phyloP scores from a whole-genome alignment of 371 early-diverging fungal species.

The Gilbertella persicaria region DNA sequence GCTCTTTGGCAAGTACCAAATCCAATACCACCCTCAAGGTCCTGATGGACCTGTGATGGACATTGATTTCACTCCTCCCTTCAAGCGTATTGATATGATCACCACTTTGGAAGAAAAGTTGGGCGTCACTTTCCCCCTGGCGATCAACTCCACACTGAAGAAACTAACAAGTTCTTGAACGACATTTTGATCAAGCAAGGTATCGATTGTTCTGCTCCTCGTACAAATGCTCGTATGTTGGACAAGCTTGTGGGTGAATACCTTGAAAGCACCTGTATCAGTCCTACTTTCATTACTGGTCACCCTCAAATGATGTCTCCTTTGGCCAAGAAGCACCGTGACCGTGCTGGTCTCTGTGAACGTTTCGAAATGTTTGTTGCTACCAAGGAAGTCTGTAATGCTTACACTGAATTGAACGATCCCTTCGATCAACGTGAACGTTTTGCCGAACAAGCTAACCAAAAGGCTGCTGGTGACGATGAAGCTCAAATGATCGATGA shows the following conservation, averaged over 20 bases:
- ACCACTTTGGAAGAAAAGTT: conserved; percentile 90
- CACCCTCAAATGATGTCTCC: conserved; percentile 99
- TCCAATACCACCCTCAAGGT: conserved; percentile 93
- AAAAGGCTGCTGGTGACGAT: conserved; percentile 99
- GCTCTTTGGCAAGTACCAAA: conserved; percentile 85
- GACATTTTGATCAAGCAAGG: conserved; percentile 92
- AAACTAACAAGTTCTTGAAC: conserved; percentile 86
- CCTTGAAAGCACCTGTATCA: conserved; percentile 94
- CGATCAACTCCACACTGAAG: conserved; percentile 77
- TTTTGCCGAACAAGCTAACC: conserved; percentile 96
- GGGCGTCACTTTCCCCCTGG: conserved; percentile 91
- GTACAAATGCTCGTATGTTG: conserved; percentile 94
- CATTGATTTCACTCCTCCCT: conserved; percentile 97
- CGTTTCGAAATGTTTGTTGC: conserved; percentile 99
- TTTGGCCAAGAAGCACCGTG: conserved; percentile 98
- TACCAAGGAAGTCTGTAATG: conserved; percentile 99
- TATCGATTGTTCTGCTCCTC: conserved; percentile 94
- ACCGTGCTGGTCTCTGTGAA: conserved; percentile 92
- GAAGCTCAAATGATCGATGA: conserved; percentile 99
- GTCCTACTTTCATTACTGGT: conserved; percentile 97
- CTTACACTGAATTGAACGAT: conserved; percentile 99
- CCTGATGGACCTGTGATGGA: conserved; percentile 79
- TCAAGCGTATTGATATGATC: conserved; percentile 95
- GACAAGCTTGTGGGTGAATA: conserved; percentile 99
- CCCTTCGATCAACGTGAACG: conserved; percentile 97